Conservation (phyloP, 2,329 filamentous ascomycete genomes). For the Microcyclosporella mali region DNA sequence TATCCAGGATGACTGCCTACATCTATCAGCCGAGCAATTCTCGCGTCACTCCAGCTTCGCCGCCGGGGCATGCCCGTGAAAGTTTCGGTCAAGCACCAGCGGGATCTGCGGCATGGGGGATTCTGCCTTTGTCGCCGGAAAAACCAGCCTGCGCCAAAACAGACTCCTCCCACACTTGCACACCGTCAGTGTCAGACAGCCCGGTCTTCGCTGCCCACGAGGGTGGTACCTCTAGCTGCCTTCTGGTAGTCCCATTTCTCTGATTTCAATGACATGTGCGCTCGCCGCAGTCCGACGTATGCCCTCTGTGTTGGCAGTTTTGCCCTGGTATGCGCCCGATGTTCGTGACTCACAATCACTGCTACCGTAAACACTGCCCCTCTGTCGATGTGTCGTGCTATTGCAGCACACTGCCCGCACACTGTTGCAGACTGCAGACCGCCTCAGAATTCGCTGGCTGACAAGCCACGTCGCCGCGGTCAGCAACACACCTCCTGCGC, state of each 20-base stretch:
- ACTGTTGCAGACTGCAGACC: neutral
- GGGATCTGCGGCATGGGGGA: neutral
- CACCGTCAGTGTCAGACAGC: too few relatives aligned
- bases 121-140: too few relatives aligned
- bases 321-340: too few relatives aligned
- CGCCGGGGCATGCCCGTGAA: conserved; percentile 4
- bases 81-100: conserved; percentile 8
- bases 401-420: too few relatives aligned
- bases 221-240: too few relatives aligned
- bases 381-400: neutral
- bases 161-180: too few relatives aligned
- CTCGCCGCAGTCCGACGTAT: conserved; percentile 2
- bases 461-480: conserved; percentile 2
- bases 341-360: conserved; percentile 2
- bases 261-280: neutral
- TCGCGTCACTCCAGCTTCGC: conserved; percentile 4
- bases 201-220: too few relatives aligned
- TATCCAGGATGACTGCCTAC: conserved; percentile 2
- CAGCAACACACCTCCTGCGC: too few relatives aligned
- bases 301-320: too few relatives aligned
- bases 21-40: conserved; percentile 1
- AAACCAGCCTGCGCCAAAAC: too few relatives aligned
- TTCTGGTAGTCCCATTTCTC: too few relatives aligned
- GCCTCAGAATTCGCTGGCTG: neutral
- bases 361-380: neutral